Evolutionary conservation across 192 early-diverging fungal genomes (phyloP).

Genomic region (Coemansia sp.): DNA sequence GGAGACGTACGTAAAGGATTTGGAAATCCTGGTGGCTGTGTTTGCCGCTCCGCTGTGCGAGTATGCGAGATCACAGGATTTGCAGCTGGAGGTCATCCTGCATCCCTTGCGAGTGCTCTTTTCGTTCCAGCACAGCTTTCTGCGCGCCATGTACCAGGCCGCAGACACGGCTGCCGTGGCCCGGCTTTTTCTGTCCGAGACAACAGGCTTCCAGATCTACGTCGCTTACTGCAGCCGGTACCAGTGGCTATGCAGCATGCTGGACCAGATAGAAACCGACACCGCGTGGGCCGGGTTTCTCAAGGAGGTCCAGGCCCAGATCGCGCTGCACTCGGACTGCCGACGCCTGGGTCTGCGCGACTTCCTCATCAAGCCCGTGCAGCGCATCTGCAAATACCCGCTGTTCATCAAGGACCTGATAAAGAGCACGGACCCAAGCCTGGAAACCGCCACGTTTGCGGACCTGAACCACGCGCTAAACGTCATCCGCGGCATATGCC

Average conservation of each 20-base stretch:
- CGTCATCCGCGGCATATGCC: conserved; percentile 27
- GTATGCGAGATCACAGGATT: conserved; percentile 13
- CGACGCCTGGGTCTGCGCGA: conserved; percentile 40
- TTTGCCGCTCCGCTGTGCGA: conserved; percentile 34
- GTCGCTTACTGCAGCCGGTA: conserved; percentile 39
- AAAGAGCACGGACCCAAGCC: conserved; percentile 47
- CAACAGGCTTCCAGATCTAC: conserved; percentile 22
- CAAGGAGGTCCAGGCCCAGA: conserved; percentile 18
- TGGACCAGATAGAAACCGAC: conserved; percentile 30
- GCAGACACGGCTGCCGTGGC: conserved; percentile 17
- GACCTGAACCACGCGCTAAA: conserved; percentile 26
- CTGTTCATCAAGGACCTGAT: conserved; percentile 66
- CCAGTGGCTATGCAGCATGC: conserved; percentile 29
- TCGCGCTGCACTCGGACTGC: conserved; percentile 14
- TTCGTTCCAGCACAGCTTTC: conserved; percentile 37
- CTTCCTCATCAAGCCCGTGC: conserved; percentile 69
- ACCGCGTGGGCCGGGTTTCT: conserved; percentile 33
- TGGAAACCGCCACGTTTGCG: conserved; percentile 15
- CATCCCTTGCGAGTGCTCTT: conserved; percentile 32
- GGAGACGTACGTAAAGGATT: conserved; percentile 52
- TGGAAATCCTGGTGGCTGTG: conserved; percentile 50
- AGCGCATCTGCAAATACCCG: conserved; percentile 90
- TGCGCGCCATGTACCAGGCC: conserved; percentile 14
- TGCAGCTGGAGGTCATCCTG: conserved; percentile 25
- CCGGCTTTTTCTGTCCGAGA: conserved; percentile 24